Evolutionary conservation across 192 early-diverging fungal species (phyloP).

Genomic region (Umbelopsis sp.): DNA sequence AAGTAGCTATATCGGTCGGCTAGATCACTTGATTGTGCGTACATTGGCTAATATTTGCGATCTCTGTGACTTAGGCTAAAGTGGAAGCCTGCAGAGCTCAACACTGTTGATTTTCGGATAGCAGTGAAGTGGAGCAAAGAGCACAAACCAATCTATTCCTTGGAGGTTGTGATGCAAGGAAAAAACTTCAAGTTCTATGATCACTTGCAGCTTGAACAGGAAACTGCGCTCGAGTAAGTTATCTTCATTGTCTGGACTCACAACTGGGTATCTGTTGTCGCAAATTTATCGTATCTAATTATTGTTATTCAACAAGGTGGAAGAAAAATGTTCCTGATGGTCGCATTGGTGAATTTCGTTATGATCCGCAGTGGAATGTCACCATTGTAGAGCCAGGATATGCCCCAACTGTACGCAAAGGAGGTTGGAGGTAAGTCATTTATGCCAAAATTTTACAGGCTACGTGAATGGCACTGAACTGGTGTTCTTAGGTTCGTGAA

Average conservation of each 20-base stretch:
- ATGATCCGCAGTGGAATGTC: conserved; percentile 52
- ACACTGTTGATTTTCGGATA: conserved; percentile 58
- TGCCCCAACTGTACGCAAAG: conserved; percentile 46
- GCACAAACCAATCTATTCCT: conserved; percentile 52
- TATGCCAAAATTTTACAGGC: background rate
- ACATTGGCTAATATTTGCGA: background rate
- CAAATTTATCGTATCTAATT: background rate
- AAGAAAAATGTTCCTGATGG: conserved; percentile 53
- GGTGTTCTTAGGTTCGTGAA: conserved; percentile 43
- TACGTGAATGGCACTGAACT: background rate
- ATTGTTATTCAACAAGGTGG: conserved; percentile 40
- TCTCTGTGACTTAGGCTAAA: conserved; percentile 50
- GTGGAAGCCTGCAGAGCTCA: conserved; percentile 61
- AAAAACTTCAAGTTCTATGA: conserved; percentile 51
- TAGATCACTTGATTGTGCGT: background rate
- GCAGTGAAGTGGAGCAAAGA: conserved; percentile 52
- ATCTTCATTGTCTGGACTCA: background rate
- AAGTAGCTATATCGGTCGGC: conserved; percentile 16
- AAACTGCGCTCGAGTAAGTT: conserved; percentile 44
- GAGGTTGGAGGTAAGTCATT: conserved; percentile 52
- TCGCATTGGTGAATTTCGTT: conserved; percentile 54
- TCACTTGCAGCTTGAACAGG: conserved; percentile 54
- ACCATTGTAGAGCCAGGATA: conserved; percentile 57
- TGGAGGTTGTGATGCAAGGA: conserved; percentile 49
- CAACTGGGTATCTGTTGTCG: background rate